Percentiles rank a stretch among this genome's conserved stretches.
These are phyloP conservation scores for Xylaria sp. DNA, from an alignment of 2,329 filamentous ascomycete genomes.

Conservation along the genomic window DNA sequence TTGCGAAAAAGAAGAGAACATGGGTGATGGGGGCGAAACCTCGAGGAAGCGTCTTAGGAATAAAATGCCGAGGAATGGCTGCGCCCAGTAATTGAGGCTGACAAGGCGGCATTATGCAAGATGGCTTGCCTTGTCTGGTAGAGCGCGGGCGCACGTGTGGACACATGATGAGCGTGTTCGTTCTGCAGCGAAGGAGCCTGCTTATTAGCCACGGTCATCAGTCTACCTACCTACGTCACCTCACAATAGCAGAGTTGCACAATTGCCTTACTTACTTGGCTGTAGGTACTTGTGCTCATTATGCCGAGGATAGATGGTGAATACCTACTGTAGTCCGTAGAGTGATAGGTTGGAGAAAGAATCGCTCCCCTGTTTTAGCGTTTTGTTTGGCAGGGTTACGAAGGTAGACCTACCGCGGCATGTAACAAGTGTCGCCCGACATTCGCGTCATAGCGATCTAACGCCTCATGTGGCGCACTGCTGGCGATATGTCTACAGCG, in stretches of 20 bases:
- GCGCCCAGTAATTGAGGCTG: slow-evolving; percentile 44
- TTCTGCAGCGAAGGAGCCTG: slow-evolving; percentile 17
- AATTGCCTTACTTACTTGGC: slow-evolving; percentile 2
- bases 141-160: slow-evolving; percentile 28
- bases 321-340: too few species aligned
- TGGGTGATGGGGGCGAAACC: slow-evolving; percentile 32
- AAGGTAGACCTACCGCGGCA: background rate
- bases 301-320: too few species aligned
- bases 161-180: slow-evolving; percentile 22
- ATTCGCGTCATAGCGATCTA: slow-evolving; percentile 4
- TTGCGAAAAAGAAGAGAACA: slow-evolving; percentile 24
- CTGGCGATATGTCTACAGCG: background rate
- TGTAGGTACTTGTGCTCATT: slow-evolving; percentile 1
- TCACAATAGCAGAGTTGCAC: slow-evolving; percentile 15
- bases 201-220: slow-evolving; percentile 21
- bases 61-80: slow-evolving; percentile 29
- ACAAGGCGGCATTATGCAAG: slow-evolving; percentile 42
- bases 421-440: background rate
- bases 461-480: background rate
- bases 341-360: background rate
- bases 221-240: slow-evolving; percentile 15
- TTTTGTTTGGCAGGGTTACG: slow-evolving; percentile 9
- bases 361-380: background rate
- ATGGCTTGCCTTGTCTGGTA: slow-evolving; percentile 33
- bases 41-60: slow-evolving; percentile 23